phyloP scores from a whole-genome alignment of 495 filamentous ascomycete genomes.

The Saxophila tyrrhenica region DNA sequence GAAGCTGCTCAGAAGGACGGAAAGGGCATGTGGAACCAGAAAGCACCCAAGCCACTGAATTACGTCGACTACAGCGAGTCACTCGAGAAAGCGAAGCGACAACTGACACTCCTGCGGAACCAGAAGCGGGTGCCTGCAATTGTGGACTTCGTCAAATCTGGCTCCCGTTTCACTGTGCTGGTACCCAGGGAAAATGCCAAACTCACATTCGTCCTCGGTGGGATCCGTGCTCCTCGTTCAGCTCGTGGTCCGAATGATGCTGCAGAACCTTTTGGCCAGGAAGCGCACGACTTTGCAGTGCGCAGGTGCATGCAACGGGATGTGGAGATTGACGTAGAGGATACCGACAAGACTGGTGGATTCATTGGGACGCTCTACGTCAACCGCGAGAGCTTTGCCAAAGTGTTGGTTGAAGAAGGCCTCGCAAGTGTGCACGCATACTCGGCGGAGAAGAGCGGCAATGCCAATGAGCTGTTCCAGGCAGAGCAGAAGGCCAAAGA shows the following conservation, averaged over 20 bases:
- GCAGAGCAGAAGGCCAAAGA: constrained; percentile 85
- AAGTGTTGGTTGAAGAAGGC: constrained; percentile 86
- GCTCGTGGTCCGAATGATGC: constrained; percentile 69
- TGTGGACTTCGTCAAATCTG: constrained; percentile 95
- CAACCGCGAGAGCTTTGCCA: constrained; percentile 93
- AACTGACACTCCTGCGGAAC: constrained; percentile 70
- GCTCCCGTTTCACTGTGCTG: constrained; percentile 83
- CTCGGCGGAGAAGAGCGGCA: constrained; percentile 89
- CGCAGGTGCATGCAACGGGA: constrained; percentile 85
- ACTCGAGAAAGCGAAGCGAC: constrained; percentile 88
- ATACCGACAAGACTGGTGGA: constrained; percentile 88
- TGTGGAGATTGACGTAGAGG: constrained; percentile 91
- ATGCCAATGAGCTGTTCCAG: constrained; percentile 72
- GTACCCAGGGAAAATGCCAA: constrained; percentile 89
- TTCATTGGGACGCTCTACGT: constrained; percentile 94
- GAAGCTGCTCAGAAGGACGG: constrained; percentile 70
- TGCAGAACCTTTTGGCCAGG: constrained; percentile 86
- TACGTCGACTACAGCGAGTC: constrained; percentile 85
- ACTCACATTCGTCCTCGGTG: constrained; percentile 87
- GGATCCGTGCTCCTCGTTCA: constrained; percentile 84
- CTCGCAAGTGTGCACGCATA: constrained; percentile 83
- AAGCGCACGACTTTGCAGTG: constrained; percentile 84
- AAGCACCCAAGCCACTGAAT: constrained; percentile 65
- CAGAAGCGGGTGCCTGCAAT: constrained; percentile 88
- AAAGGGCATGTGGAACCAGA: constrained; percentile 90